Conservation (phyloP, 2,329 filamentous ascomycete genomes). For the Calonectria henricotiae region DNA sequence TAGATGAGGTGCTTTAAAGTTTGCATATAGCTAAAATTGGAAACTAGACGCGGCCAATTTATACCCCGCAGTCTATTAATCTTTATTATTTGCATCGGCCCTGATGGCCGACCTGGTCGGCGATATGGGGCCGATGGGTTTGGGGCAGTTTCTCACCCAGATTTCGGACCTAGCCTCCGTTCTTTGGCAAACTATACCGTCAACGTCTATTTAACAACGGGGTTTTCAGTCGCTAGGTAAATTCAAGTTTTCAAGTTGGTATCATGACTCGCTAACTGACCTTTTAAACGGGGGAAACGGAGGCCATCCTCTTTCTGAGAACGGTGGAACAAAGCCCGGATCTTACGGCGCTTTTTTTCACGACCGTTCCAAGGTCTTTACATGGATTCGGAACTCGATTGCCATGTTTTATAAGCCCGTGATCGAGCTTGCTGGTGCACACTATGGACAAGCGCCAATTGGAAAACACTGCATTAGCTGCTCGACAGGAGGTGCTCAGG, state of each 20-base stretch:
- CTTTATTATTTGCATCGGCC: background rate
- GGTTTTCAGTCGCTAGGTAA: conserved; percentile 18
- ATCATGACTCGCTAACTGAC: background rate
- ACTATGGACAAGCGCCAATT: conserved; percentile 11
- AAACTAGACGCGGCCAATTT: background rate
- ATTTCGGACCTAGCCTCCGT: conserved; percentile 3
- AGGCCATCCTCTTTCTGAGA: conserved; percentile 24
- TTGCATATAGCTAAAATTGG: background rate
- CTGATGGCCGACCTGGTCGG: conserved; percentile 14
- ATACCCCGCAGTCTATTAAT: background rate
- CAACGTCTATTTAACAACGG: background rate
- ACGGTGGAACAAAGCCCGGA: conserved; percentile 24
- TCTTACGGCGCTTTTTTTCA: conserved; percentile 25
- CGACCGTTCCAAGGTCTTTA: conserved; percentile 18
- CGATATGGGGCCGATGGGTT: background rate
- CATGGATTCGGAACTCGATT: conserved; percentile 25
- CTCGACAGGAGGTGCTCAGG: conserved; percentile 33
- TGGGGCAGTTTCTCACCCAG: conserved; percentile 5
- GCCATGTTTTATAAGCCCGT: conserved; percentile 30
- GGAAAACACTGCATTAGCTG: conserved; percentile 29
- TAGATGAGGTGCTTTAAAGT: background rate
- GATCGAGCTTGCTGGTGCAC: background rate
- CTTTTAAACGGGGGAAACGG: conserved; percentile 7
- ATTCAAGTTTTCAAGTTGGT: background rate
- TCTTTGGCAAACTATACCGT: background rate